Evolutionary conservation across 805 yeast genomes (phyloP).

Genomic region (Gaillardinia entomophila): DNA sequence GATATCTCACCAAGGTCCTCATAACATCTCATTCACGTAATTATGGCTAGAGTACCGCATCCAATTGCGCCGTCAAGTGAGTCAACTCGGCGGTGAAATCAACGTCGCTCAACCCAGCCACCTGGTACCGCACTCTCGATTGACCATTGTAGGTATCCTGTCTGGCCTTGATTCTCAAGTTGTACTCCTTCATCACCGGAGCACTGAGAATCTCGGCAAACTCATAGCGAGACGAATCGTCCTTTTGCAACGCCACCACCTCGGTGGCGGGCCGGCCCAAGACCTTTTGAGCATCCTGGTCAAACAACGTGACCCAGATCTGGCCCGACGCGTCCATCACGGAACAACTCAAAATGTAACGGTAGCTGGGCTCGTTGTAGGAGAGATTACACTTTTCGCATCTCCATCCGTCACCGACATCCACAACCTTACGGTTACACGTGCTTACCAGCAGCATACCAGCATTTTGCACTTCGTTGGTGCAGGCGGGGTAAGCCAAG

Average conservation of each 20-base stretch:
- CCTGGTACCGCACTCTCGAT: slow-evolving; percentile 70
- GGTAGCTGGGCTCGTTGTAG: slow-evolving; percentile 63
- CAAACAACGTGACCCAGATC: slow-evolving; percentile 82
- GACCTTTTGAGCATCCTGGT: slow-evolving; percentile 70
- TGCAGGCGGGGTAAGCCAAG: slow-evolving; percentile 88
- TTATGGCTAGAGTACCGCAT: slow-evolving; percentile 11
- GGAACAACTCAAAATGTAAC: slow-evolving; percentile 73
- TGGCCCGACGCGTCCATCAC: slow-evolving; percentile 80
- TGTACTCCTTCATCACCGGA: slow-evolving; percentile 60
- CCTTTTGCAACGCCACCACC: slow-evolving; percentile 39
- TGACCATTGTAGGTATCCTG: slow-evolving; percentile 81
- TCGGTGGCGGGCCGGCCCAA: slow-evolving; percentile 65
- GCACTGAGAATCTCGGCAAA: slow-evolving; percentile 42
- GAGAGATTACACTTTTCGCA: slow-evolving; percentile 86
- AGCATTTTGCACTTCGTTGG: slow-evolving; percentile 33
- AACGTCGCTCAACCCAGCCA: slow-evolving; percentile 45
- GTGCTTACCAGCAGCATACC: slow-evolving; percentile 9
- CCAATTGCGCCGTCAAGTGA: slow-evolving; percentile 44
- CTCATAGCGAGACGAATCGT: slow-evolving; percentile 28
- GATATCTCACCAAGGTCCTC: not conserved
- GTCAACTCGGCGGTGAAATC: slow-evolving; percentile 59
- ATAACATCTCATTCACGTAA: not conserved
- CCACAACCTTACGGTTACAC: slow-evolving; percentile 81
- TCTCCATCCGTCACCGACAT: slow-evolving; percentile 75
- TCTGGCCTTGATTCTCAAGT: slow-evolving; percentile 74